Base-by-base conservation (phyloP, 257 asterid species). In the Solanum habrochaites region DNA sequence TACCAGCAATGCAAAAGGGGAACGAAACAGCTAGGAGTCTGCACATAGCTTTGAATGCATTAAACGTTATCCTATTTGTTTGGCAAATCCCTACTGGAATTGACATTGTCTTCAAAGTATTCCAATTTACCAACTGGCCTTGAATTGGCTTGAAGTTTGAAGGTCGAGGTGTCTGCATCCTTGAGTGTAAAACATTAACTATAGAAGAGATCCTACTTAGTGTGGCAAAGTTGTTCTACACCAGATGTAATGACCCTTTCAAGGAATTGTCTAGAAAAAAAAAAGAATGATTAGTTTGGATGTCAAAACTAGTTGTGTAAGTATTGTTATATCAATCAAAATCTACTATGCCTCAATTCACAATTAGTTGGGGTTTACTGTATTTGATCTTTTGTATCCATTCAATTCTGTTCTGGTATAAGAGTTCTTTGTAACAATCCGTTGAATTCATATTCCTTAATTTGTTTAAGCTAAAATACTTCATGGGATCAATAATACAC, bases 1-100 rank as follows among this genome's bases (percentile, higher is more conserved):
- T 96, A 60, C 99, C 99, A 10, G 87, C 93, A 70, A 96, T 97
- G 99, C 99, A 96, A 93, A 97, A 94, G 93, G 99, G 99, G 67
- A 96, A 72, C 37, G 99, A 95, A 87, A 97, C 96, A 18, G 99
- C 99, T 16, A 91, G 99, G 89, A 95, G 62, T 90, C 96, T 96
- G 86, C 99, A 97, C 93, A 94, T 97, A 21, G 95, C 94, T 0
- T 89, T 96, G 69, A 97, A 96, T 27, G 70, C 84, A 7, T 18
- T 94, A 84, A 97, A 97, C 56, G 93, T 97, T 56, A 3, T 86
- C 71, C 99, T 97, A 92, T 97, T 97, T 92, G 84, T 93, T 39
- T 93, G 90, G 91, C 99, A 97, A 90, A 97, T 97, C 83, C 99
- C 99, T 14, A 94, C 99, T 3, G 99, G 99, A 83, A 82, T 95